phyloP scores from a whole-genome alignment of 345 rosid genomes.

The Syzygium jambos region DNA sequence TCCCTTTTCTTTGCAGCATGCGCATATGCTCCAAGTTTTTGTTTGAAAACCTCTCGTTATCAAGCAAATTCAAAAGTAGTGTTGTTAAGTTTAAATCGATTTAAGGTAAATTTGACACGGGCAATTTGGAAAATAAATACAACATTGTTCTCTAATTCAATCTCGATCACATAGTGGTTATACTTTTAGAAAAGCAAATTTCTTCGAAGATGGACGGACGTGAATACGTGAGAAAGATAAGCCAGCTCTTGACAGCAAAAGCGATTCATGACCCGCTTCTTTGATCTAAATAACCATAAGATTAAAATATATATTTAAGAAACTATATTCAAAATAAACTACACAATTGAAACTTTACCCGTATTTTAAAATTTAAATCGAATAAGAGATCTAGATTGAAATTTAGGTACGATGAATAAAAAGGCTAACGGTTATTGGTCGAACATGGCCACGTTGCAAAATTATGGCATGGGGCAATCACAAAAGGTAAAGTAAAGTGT shows the following conservation, averaged over 20 bases:
- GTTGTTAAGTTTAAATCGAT: neutral
- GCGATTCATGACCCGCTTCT: no score
- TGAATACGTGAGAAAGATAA: no score
- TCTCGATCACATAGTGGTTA: neutral
- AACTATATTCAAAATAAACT: neutral
- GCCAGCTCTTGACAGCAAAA: no score
- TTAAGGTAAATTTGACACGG: neutral
- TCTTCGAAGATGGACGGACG: neutral
- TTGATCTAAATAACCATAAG: neutral
- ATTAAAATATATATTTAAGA: neutral
- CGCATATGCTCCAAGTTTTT: neutral
- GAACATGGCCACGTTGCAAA: accelerated
- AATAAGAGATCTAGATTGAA: neutral
- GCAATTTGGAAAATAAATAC: neutral
- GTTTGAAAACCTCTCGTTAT: neutral
- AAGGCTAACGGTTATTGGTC: neutral
- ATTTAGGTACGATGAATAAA: neutral
- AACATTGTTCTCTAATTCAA: neutral
- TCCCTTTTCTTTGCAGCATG: neutral
- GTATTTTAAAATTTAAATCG: neutral
- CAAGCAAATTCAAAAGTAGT: neutral
- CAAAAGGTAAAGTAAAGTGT: neutral
- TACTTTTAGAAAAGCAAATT: neutral
- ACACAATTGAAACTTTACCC: neutral
- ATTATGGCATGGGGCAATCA: neutral